A percentile compares a stretch with the other conserved stretches of the same genome.
These are phyloP conservation scores for Allantophomopsis cytisporea DNA, from an alignment of 2,329 filamentous ascomycete species.

Conservation along the genomic window DNA sequence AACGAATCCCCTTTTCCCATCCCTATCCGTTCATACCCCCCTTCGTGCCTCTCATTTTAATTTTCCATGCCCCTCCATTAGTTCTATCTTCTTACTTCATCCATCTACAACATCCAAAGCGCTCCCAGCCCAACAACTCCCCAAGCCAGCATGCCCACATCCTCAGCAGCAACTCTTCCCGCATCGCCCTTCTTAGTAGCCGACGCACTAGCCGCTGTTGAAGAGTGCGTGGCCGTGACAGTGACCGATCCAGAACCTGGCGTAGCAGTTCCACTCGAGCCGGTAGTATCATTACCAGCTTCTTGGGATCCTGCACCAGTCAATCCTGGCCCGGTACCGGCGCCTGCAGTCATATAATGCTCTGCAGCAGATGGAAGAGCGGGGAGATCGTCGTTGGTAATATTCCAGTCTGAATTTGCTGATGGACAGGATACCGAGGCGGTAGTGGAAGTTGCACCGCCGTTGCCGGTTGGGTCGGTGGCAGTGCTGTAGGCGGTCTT, in stretches of 20 bases:
- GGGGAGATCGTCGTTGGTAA: conserved; percentile 29
- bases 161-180: no score
- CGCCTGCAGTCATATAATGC: conserved; percentile 29
- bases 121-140: no score
- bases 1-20: no score
- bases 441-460: conserved; percentile 28
- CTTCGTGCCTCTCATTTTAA: no score
- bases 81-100: no score
- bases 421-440: conserved; percentile 28
- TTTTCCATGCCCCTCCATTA: no score
- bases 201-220: no score
- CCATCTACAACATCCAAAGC: no score
- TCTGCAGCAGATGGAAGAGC: conserved; percentile 29
- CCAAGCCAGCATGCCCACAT: no score
- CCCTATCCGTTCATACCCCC: no score
- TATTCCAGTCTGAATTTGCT: conserved; percentile 30
- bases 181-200: no score
- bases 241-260: background rate
- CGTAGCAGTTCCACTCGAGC: background rate
- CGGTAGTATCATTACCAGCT: background rate
- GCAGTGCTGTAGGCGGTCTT: conserved; percentile 27
- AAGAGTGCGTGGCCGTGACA: background rate
- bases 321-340: conserved; percentile 25
- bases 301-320: background rate
- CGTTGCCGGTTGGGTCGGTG: conserved; percentile 32